A percentile compares a stretch with the other conserved stretches of the same genome.
Evolutionary conservation across 2,329 filamentous ascomycete species (phyloP).

Genomic region (Curvularia lunata): DNA sequence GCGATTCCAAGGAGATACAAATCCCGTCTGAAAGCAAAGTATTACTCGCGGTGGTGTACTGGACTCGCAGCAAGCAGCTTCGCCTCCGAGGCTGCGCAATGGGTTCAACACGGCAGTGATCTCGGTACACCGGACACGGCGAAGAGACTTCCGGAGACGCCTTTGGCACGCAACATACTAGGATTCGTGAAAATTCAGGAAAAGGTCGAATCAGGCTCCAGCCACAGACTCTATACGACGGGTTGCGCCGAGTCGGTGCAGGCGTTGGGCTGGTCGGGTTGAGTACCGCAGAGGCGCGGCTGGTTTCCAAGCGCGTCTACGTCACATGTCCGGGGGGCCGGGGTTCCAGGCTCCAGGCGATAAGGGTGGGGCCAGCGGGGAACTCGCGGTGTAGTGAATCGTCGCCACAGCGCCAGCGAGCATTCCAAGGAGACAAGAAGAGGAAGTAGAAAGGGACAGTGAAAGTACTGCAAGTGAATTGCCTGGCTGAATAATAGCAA

Average conservation of each 20-base stretch:
- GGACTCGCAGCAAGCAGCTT: neutral
- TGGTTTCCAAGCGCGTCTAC: slow-evolving; percentile 12
- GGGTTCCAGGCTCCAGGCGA: slow-evolving; percentile 27
- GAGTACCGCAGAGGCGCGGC: slow-evolving; percentile 22
- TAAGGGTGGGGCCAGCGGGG: slow-evolving; percentile 36
- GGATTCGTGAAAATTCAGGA: neutral
- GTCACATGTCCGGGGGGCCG: slow-evolving; percentile 12
- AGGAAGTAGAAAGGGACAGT: neutral
- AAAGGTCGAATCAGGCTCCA: neutral
- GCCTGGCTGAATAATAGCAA: slow-evolving; percentile 24
- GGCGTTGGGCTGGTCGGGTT: slow-evolving; percentile 15
- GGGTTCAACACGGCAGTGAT: too few species aligned
- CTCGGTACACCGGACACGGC: neutral
- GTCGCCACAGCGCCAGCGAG: slow-evolving; percentile 7
- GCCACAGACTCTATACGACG: neutral
- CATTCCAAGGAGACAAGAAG: neutral
- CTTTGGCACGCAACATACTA: neutral
- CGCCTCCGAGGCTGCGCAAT: neutral
- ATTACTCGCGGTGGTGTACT: neutral
- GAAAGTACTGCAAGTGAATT: slow-evolving; percentile 2
- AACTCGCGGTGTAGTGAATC: slow-evolving; percentile 10
- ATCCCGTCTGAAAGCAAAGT: neutral
- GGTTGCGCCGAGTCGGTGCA: slow-evolving; percentile 2
- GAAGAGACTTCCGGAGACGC: neutral
- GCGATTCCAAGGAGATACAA: neutral